phyloP scores from a whole-genome alignment of 441 rosid genomes.

The Populus hybrid region DNA sequence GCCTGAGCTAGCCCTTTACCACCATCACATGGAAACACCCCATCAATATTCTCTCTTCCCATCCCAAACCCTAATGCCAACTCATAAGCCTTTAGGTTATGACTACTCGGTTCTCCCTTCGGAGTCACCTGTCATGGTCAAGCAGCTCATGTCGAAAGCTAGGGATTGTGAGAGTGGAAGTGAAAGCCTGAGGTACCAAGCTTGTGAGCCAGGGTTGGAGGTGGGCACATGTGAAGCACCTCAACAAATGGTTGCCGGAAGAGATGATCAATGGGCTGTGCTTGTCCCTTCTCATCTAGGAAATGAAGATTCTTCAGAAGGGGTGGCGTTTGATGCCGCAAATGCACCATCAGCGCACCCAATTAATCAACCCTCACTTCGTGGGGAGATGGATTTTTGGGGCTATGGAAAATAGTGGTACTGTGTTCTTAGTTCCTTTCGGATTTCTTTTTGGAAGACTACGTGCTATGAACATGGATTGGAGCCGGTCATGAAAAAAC shows the following conservation, averaged over 20 bases:
- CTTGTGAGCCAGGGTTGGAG: conserved; percentile 47
- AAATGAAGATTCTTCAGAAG: conserved; percentile 55
- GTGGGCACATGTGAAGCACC: conserved; percentile 6
- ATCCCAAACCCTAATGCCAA: conserved; percentile 34
- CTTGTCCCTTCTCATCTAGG: conserved; percentile 59
- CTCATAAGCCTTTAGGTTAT: conserved; percentile 27
- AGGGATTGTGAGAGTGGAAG: conserved; percentile 64
- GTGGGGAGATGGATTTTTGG: conserved; percentile 97
- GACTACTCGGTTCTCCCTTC: conserved; percentile 29
- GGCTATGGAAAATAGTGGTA: conserved; percentile 54
- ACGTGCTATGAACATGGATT: background rate
- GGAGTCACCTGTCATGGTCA: conserved; percentile 31
- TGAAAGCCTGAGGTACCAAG: conserved; percentile 57
- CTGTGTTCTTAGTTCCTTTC: background rate
- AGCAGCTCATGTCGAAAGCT: conserved; percentile 45
- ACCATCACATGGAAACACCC: conserved; percentile 38
- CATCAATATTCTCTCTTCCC: conserved; percentile 59
- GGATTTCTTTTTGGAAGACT: background rate
- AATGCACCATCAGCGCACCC: conserved; percentile 39
- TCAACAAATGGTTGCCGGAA: conserved; percentile 33
- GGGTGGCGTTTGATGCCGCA: conserved; percentile 44
- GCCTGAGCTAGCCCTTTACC: conserved; percentile 56
- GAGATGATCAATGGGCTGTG: conserved; percentile 64
- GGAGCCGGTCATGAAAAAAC: background rate
- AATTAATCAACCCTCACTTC: conserved; percentile 56